Evolutionary conservation across 805 yeast species (phyloP).

Genomic region (Yarrowia bubula): DNA sequence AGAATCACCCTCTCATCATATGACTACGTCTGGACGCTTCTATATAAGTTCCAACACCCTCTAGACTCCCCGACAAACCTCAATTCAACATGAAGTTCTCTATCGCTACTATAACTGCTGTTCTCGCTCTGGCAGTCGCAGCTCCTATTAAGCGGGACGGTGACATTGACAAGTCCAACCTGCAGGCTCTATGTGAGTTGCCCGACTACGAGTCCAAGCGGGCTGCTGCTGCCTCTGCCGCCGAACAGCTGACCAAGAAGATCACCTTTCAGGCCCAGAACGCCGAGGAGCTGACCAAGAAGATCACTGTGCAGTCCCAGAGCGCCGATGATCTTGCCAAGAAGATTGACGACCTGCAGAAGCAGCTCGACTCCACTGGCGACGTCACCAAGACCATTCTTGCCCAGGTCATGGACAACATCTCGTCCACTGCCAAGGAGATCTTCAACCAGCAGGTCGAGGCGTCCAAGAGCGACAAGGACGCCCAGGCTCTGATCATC

Average conservation of each 20-base stretch:
- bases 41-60: not conserved
- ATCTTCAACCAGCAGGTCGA: not conserved
- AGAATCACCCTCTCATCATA: too few species aligned
- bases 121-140: not conserved
- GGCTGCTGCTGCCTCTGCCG: not conserved
- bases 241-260: not conserved
- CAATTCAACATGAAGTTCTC: not conserved
- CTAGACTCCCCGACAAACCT: not conserved
- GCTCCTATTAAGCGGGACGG: conserved; percentile 3
- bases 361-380: not conserved
- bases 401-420: not conserved
- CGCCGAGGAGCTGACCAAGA: not conserved
- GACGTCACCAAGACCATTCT: not conserved
- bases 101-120: not conserved
- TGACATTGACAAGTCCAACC: not conserved
- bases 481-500: not conserved
- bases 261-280: not conserved
- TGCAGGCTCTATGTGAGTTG: not conserved
- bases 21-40: not conserved
- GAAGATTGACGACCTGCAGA: not conserved
- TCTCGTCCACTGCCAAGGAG: not conserved
- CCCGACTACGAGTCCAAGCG: not conserved
- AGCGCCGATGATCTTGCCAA: not conserved
- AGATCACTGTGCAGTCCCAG: not conserved
- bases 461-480: not conserved